Conservation (phyloP, 352 stramenopile species). For the Phytopythium delawarense region DNA sequence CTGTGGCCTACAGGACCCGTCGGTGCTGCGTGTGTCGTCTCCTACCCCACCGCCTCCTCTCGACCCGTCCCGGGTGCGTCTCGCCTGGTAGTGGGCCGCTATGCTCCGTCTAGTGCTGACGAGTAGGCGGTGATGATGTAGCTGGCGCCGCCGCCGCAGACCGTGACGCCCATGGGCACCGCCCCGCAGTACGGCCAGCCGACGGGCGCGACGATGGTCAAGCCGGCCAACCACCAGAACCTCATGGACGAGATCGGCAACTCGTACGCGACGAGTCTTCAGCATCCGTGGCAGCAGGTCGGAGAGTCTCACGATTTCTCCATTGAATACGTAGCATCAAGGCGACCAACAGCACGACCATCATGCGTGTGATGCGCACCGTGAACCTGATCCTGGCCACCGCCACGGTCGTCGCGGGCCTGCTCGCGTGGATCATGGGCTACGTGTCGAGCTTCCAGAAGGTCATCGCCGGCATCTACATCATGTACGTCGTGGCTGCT, state of each 20-base stretch:
- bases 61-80: slow-evolving; percentile 13
- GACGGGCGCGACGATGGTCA: slow-evolving; percentile 12
- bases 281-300: no score
- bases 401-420: slow-evolving; percentile 56
- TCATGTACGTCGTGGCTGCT: slow-evolving; percentile 54
- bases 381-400: slow-evolving; percentile 77
- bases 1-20: slow-evolving; percentile 23
- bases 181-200: slow-evolving; percentile 14
- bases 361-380: slow-evolving; percentile 74
- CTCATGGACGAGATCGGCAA: slow-evolving; percentile 83
- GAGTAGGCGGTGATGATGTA: slow-evolving; percentile 17
- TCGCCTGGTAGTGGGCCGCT: slow-evolving; percentile 2
- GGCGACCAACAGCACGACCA: slow-evolving; percentile 76
- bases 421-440: slow-evolving; percentile 80
- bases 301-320: neutral
- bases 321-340: slow-evolving; percentile 47
- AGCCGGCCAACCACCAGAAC: slow-evolving; percentile 34
- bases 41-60: slow-evolving; percentile 15
- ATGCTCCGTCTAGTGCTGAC: slow-evolving; percentile 9
- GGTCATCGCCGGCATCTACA: slow-evolving; percentile 83
- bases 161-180: slow-evolving; percentile 23
- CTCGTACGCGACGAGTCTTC: slow-evolving; percentile 22
- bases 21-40: slow-evolving; percentile 32
- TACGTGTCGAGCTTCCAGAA: slow-evolving; percentile 76
- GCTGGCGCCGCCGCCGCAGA: slow-evolving; percentile 28